Percentiles rank a stretch among this genome's conserved stretches.
phyloP scores from a whole-genome alignment of 257 asterid genomes.

The Forsythia suspensa region DNA sequence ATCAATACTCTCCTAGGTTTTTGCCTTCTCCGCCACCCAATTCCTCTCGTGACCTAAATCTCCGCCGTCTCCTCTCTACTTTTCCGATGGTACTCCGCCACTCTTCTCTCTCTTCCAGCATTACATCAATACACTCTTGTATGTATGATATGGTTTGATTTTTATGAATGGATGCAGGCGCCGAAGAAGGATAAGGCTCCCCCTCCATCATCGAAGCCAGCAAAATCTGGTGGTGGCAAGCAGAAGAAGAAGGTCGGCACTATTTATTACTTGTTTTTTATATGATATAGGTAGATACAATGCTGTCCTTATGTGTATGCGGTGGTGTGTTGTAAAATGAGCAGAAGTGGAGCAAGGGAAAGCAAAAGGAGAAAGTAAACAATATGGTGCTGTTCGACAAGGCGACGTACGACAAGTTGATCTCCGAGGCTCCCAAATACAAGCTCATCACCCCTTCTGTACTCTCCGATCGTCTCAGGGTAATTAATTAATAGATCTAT shows the following conservation, averaged over 20 bases:
- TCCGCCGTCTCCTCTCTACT: background rate
- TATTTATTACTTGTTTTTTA: background rate
- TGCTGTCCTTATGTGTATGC: background rate
- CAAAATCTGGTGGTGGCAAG: slow-evolving; percentile 90
- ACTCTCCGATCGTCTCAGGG: slow-evolving; percentile 92
- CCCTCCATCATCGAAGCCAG: slow-evolving; percentile 90
- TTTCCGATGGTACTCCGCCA: background rate
- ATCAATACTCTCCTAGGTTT: background rate
- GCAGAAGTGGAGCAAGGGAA: slow-evolving; percentile 78
- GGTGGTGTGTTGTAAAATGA: background rate
- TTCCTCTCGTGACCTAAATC: background rate
- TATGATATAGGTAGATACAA: background rate
- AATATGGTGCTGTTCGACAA: slow-evolving; percentile 90
- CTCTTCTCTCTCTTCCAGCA: background rate
- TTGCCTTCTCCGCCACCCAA: background rate
- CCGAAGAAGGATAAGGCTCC: slow-evolving; percentile 94
- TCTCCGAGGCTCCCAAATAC: slow-evolving; percentile 83
- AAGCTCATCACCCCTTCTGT: slow-evolving; percentile 93
- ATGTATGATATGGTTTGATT: background rate
- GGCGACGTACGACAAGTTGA: slow-evolving; percentile 79
- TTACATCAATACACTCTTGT: background rate
- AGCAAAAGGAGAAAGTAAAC: slow-evolving; percentile 98
- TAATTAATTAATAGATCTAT: slow-evolving; percentile 18
- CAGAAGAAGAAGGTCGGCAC: slow-evolving; percentile 87
- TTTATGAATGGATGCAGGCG: slow-evolving; percentile 47